These are phyloP conservation scores for Hordeum vulgare DNA, from an alignment of 176 grass and related monocot species.

Conservation along the genomic window MorexV3_pseudomolecules_assembly NC_058520.1:366837942-366838441, in stretches of 20 bases:
- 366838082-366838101: slow-evolving; percentile 2
- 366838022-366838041: neutral
- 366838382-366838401: slow-evolving; percentile 95
- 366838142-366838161: no score
- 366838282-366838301: slow-evolving; percentile 35
- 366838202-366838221: no score
- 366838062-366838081: neutral
- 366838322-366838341: slow-evolving; percentile 86
- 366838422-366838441: slow-evolving; percentile 75
- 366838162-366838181: no score
- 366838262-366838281: slow-evolving; percentile 25
- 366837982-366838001: neutral
- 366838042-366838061: neutral
- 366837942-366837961: neutral
- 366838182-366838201: no score
- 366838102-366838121: slow-evolving; percentile 21
- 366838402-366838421: slow-evolving; percentile 81
- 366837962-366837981: neutral
- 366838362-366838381: slow-evolving; percentile 80
- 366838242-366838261: slow-evolving; percentile 19
- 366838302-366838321: slow-evolving; percentile 98
- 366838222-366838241: no score
- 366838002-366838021: no score
- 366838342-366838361: slow-evolving; percentile 95
- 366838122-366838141: no score